phyloP scores from a whole-genome alignment of 192 early-diverging fungal species.

The Phlyctochytrium bullatum region DNA sequence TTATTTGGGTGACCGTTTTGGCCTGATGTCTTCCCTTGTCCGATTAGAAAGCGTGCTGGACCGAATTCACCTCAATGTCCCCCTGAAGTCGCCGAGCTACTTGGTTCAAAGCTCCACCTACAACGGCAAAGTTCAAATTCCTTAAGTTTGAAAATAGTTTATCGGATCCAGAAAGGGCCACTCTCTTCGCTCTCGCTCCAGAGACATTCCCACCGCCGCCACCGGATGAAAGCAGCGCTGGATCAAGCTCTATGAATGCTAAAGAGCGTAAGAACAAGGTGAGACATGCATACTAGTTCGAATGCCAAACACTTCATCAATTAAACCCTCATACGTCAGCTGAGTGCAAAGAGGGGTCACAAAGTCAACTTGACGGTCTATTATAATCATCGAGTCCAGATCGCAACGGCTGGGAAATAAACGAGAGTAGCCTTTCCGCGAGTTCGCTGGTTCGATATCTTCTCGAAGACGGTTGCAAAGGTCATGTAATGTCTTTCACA shows the following conservation, averaged over 20 bases:
- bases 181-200: constrained; percentile 53
- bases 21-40: constrained; percentile 77
- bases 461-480: too few species aligned
- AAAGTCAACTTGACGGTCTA: constrained; percentile 88
- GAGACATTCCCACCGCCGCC: neutral
- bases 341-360: constrained; percentile 92
- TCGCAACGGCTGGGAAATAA: constrained; percentile 39
- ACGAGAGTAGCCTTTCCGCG: too few species aligned
- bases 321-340: constrained; percentile 94
- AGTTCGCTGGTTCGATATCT: too few species aligned
- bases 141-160: constrained; percentile 76
- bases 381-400: constrained; percentile 78
- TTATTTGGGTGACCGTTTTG: constrained; percentile 86
- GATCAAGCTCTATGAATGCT: constrained; percentile 78
- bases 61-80: constrained; percentile 69
- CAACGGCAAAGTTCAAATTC: constrained; percentile 88
- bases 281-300: constrained; percentile 39
- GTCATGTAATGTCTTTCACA: too few species aligned
- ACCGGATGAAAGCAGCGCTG: constrained; percentile 19
- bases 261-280: neutral
- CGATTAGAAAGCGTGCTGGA: constrained; percentile 18
- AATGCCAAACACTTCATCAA: constrained; percentile 92
- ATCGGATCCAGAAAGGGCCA: constrained; percentile 79
- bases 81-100: constrained; percentile 82
- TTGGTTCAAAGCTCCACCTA: constrained; percentile 77